Evolutionary conservation across 164 flowering plant genomes (phyloP), one percentile per base, ranked within the genome.

Genomic region (Liquidambar formosana): DNA sequence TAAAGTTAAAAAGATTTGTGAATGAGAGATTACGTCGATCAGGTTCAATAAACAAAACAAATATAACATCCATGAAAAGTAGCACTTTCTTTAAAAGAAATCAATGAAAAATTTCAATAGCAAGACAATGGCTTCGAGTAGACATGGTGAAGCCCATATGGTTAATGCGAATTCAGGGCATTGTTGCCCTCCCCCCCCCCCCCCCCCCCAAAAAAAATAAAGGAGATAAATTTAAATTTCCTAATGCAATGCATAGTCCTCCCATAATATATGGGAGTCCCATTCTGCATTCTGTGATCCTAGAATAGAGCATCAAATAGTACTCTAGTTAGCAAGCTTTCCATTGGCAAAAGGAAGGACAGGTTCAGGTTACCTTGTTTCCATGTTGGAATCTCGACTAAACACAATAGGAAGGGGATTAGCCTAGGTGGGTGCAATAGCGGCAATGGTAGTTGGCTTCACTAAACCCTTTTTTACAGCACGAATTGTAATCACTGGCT

Each of bases 381-480:
- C 95, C 97, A 91, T 91, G 75, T 71, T 82, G 16, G 97, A 86
- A 77, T 86, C 93, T 76, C 95, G 85, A 68, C 99, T 97, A 81
- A 94, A 94, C 47, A 94, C 97, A 63, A 94, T 94, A 18, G 99
- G 97, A 71, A 94, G 97, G 12, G 99, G 97, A 73, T 97, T 97
- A 63, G 97, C 90, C 99, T 97, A 94, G 26, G 99, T 94, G 28
- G 97, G 99, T 60, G 99, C 95, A 71, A 94, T 82, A 73, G 99
- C 94, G 78, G 97, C 97, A 80, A 92, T 83, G 14, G 91, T 92
- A 48, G 81, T 77, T 66, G 97, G 86, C 76, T 88, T 90, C 76
- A 90, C 79, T 63, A 88, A 73, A 64, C 89, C 91, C 69, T 83
- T 87, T 71, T 79, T 85, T 47, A 88, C 84, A 48, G 97, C 99